Evolutionary conservation across 306 rosid genomes (phyloP).

Genomic region (Trifolium dubium): DNA sequence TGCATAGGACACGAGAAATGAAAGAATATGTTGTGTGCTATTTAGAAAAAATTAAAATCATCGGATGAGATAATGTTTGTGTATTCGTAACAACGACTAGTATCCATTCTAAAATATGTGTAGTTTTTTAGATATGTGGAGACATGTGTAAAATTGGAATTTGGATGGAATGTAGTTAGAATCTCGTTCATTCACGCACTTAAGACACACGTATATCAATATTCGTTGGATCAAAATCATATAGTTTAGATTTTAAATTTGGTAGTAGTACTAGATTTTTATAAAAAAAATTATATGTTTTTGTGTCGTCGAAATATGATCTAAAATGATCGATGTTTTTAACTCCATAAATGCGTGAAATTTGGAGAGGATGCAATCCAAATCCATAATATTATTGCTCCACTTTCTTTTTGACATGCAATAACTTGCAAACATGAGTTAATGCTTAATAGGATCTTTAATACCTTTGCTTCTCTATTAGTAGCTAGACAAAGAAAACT

Average conservation of each 20-base stretch:
- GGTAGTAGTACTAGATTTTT: no score
- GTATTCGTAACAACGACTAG: no score
- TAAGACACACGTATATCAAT: no score
- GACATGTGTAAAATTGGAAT: not conserved
- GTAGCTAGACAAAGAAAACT: conserved; percentile 29
- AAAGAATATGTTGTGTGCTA: no score
- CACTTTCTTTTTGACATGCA: not conserved
- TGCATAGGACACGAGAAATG: no score
- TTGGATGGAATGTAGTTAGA: no score
- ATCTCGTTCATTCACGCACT: not conserved
- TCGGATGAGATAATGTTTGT: no score
- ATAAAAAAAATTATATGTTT: no score
- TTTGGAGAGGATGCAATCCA: not conserved
- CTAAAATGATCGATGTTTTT: no score
- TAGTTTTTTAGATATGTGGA: no score
- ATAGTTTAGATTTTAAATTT: no score
- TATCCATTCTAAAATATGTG: not conserved
- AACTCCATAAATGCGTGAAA: not conserved
- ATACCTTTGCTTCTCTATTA: not conserved
- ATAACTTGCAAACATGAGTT: not conserved
- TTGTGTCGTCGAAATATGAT: not conserved
- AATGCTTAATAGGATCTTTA: not conserved
- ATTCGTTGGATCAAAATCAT: not conserved
- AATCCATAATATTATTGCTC: not conserved
- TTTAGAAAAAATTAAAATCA: no score